phyloP scores from a whole-genome alignment of 768 basidiomycete species.

The Hygrocybe punicea region DNA sequence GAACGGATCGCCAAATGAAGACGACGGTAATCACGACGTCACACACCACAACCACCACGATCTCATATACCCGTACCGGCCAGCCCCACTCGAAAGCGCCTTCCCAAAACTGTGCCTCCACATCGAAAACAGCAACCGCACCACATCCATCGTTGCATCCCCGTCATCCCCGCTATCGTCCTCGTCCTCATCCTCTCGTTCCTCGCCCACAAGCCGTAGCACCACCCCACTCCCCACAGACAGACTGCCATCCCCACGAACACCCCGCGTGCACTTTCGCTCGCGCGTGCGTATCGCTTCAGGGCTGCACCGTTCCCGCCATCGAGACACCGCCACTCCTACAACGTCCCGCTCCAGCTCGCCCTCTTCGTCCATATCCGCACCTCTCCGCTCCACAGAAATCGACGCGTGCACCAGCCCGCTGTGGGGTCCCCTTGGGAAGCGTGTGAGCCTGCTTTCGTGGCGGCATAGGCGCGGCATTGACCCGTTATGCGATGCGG shows the following conservation, averaged over 20 bases:
- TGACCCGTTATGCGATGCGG: not conserved
- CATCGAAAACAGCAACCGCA: too few species aligned
- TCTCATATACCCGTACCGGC: too few species aligned
- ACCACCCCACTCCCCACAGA: not conserved
- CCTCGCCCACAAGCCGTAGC: too few species aligned
- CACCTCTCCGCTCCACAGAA: slow-evolving; percentile 61
- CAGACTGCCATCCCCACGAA: not conserved
- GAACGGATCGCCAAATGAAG: too few species aligned
- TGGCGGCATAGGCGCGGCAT: slow-evolving; percentile 4
- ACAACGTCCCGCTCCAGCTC: slow-evolving; percentile 55
- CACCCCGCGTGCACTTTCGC: slow-evolving; percentile 55
- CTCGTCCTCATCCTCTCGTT: too few species aligned
- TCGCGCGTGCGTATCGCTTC: slow-evolving; percentile 77
- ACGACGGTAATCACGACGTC: too few species aligned
- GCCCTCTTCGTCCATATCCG: slow-evolving; percentile 78
- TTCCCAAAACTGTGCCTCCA: too few species aligned
- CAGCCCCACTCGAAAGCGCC: too few species aligned
- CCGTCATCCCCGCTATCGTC: too few species aligned
- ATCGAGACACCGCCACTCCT: slow-evolving; percentile 14
- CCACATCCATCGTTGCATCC: too few species aligned
- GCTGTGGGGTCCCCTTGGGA: slow-evolving; percentile 61
- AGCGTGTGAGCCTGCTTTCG: slow-evolving; percentile 46
- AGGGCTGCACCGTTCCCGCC: slow-evolving; percentile 51
- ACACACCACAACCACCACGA: too few species aligned
- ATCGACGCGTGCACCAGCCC: slow-evolving; percentile 42